A percentile compares a stretch with the other conserved stretches of the same genome.
Evolutionary conservation across 208 protist genomes (phyloP).

Genomic region (Crithidia expoeki): DNA sequence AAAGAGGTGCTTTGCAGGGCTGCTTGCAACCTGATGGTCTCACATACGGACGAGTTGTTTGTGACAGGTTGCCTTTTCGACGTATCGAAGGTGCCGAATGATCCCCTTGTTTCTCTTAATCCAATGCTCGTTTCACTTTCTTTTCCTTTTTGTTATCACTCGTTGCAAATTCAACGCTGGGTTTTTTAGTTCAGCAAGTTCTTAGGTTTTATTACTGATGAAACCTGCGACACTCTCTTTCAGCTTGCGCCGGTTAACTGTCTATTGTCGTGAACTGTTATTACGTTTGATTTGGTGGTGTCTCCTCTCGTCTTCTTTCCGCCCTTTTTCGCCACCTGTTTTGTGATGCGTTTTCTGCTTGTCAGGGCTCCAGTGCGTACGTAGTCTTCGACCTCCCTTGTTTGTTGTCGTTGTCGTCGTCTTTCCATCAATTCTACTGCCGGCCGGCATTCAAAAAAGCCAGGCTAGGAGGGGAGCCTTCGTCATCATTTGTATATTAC

Average conservation of each 20-base stretch:
- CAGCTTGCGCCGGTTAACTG: not conserved
- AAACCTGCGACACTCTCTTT: not conserved
- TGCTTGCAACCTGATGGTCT: too few relatives aligned
- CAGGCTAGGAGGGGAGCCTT: not conserved
- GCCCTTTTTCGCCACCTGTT: not conserved
- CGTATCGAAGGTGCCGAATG: not conserved
- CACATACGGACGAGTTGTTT: too few relatives aligned
- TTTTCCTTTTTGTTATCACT: not conserved
- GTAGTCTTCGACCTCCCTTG: slow-evolving; percentile 2
- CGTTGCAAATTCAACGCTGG: too few relatives aligned
- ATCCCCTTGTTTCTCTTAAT: too few relatives aligned
- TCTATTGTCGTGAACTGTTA: slow-evolving; percentile 17
- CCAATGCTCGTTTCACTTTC: not conserved
- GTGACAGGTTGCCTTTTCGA: slow-evolving; percentile 17
- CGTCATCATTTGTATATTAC: not conserved
- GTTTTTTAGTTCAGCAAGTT: not conserved
- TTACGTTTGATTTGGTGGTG: slow-evolving; percentile 4
- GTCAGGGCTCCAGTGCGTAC: not conserved
- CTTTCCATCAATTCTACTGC: not conserved
- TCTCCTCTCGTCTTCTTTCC: too few relatives aligned
- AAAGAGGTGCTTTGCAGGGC: too few relatives aligned
- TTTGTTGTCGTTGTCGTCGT: slow-evolving; percentile 10
- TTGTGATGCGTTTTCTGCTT: slow-evolving; percentile 11
- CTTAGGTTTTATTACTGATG: not conserved
- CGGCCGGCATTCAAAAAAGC: not conserved